Evolutionary conservation across 805 yeast species (phyloP).

Genomic region (Groenewaldozyma tartarivorans): DNA sequence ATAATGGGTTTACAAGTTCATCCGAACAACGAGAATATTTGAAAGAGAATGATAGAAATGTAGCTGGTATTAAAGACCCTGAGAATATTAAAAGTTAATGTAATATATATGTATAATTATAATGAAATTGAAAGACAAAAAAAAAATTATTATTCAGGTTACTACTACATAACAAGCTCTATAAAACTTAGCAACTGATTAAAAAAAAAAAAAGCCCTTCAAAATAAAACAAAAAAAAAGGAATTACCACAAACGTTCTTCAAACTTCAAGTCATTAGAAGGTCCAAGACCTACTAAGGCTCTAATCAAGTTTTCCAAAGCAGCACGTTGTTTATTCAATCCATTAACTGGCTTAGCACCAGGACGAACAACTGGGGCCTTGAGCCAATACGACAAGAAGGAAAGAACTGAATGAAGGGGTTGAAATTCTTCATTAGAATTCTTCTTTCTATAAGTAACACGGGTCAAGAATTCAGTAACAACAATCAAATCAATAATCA

Average conservation of each 20-base stretch:
- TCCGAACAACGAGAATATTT: too few species aligned
- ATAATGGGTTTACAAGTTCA: too few species aligned
- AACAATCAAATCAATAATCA: constrained; percentile 83
- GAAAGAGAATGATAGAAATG: background rate
- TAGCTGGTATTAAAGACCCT: background rate
- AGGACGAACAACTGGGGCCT: constrained; percentile 89
- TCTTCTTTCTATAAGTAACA: constrained; percentile 61
- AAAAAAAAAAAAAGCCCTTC: background rate
- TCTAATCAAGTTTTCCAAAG: constrained; percentile 83
- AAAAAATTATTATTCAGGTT: background rate
- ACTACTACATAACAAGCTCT: background rate
- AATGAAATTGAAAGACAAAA: background rate
- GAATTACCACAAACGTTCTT: constrained; percentile 57
- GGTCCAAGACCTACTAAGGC: constrained; percentile 85
- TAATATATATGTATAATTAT: background rate
- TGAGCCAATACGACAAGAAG: constrained; percentile 88
- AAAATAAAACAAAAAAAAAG: background rate
- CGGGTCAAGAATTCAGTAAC: constrained; percentile 86
- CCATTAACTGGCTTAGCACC: constrained; percentile 90
- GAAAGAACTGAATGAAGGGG: constrained; percentile 77
- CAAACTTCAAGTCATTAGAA: constrained; percentile 85
- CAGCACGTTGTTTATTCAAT: constrained; percentile 87
- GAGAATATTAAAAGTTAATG: background rate
- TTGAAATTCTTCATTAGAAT: constrained; percentile 40
- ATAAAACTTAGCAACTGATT: background rate